Evolutionary conservation across 495 filamentous ascomycete species (phyloP), one percentile per base, ranked within the genome.

Genomic region (Platismatia glauca): DNA sequence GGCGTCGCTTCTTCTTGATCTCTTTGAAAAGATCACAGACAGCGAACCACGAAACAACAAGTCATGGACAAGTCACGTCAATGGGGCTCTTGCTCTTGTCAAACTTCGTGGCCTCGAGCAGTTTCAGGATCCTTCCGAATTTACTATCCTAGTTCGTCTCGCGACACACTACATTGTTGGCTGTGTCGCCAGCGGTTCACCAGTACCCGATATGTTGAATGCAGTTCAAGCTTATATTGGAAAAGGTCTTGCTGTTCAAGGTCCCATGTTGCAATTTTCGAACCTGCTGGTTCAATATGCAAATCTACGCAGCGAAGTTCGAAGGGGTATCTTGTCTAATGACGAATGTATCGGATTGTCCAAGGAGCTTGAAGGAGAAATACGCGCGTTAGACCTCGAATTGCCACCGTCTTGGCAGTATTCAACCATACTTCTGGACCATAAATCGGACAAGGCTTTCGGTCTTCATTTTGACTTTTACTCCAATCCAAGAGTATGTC

Each of bases 51-150:
- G 37, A 24, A n/a, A 52, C 20, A 33, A 55, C 20, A 33, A 55
- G 7, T 48, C 69, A 24, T 68, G 65, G 66, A 66, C 62, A 52
- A 68, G 68, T 48, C 71, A 74, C 41, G 34, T 72, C 8, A 64
- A 70, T 24, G 72, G 72, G 13, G 70, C 71, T 0, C 58, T 73
- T 33, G 69, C 71, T 31, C 67, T 74, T 24, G 62, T 73, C 52
- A 66, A 63, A 24, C 31, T 70, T 18, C 64, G 70, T 16, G 69
- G 68, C n/a, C 18, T 66, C 20, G 66, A 64, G 18, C 41, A 57
- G 29, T 71, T 71, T 39, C 67, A 58, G 7, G 29, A 67, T 27
- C 31, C 41, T 1, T 56, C 62, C 0, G 60, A 52, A 13, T 33
- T 67, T 31, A 52, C 46, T 16, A 39, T 69, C 0, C 53, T 67